phyloP scores from a whole-genome alignment of 352 stramenopile species.

The Globisporangium echinulatum region DNA sequence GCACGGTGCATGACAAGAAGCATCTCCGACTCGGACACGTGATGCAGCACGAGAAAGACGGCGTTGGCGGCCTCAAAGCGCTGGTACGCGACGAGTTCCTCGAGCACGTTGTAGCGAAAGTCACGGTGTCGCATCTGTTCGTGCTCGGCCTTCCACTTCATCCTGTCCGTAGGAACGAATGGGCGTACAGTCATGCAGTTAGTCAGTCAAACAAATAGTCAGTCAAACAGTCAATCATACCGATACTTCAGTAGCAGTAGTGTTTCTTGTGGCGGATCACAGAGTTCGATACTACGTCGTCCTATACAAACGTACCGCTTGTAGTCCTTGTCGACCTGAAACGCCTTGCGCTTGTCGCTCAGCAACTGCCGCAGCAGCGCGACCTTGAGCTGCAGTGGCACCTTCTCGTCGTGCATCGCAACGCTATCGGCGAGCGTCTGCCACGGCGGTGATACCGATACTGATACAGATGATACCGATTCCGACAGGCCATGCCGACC shows the following conservation, averaged over 20 bases:
- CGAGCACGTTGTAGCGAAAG: conserved; percentile 65
- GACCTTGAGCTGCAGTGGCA: conserved; percentile 48
- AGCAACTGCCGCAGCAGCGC: conserved; percentile 44
- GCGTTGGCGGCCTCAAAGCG: conserved; percentile 53
- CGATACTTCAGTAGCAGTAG: too few species aligned
- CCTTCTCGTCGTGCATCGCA: conserved; percentile 23
- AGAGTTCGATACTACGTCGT: too few species aligned
- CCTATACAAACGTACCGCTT: conserved; percentile 16
- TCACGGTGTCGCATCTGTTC: conserved; percentile 50
- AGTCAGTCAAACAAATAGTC: too few species aligned
- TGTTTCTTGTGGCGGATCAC: too few species aligned
- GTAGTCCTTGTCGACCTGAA: conserved; percentile 32
- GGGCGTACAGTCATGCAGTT: too few species aligned
- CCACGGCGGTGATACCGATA: background rate
- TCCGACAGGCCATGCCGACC: background rate
- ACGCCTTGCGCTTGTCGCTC: conserved; percentile 52
- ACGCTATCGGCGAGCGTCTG: conserved; percentile 4
- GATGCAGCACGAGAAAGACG: conserved; percentile 60
- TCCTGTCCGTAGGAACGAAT: conserved; percentile 9
- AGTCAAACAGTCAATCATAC: too few species aligned
- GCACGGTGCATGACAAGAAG: conserved; percentile 42
- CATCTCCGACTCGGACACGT: conserved; percentile 57
- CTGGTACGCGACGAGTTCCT: conserved; percentile 57
- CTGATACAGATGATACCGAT: background rate
- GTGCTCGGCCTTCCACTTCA: conserved; percentile 36